Evolutionary conservation across 805 yeast species (phyloP).

Genomic region (Sugiyamaella smithiae): DNA sequence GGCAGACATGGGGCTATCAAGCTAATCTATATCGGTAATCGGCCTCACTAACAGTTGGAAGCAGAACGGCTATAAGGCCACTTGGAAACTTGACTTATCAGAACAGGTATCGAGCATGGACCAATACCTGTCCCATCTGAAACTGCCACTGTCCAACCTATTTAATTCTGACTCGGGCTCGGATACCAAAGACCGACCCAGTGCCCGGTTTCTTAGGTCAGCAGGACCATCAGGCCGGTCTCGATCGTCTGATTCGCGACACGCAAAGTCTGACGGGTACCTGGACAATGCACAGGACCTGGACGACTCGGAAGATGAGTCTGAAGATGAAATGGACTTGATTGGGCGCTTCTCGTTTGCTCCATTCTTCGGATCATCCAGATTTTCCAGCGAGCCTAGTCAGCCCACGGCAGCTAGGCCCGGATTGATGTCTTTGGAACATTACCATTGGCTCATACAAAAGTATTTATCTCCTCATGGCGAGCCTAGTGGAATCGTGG

Average conservation of each 20-base stretch:
- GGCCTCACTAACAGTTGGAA: too few species aligned
- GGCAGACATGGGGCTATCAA: too few species aligned
- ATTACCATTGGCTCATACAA: conserved; percentile 24
- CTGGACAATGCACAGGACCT: conserved; percentile 34
- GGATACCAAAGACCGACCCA: neutral
- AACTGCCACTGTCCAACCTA: conserved; percentile 9
- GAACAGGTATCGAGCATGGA: conserved; percentile 2
- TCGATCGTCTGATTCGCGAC: neutral
- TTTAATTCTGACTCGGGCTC: conserved; percentile 1
- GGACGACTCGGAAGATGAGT: conserved; percentile 35
- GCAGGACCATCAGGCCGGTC: neutral
- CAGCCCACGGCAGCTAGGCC: neutral
- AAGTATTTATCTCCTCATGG: conserved; percentile 34
- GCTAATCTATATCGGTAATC: too few species aligned
- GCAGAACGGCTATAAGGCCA: too few species aligned
- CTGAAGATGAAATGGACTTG: conserved; percentile 35
- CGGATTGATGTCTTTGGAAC: conserved; percentile 23
- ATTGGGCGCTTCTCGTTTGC: conserved; percentile 24
- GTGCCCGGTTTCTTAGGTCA: conserved; percentile 1
- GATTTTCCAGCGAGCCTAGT: neutral
- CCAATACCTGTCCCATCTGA: conserved; percentile 1
- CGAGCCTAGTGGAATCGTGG: conserved; percentile 56
- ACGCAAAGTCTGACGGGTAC: conserved; percentile 4
- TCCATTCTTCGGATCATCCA: conserved; percentile 11
- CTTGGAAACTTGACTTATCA: neutral